Conservation (phyloP, 148 eudicot species). For the Rhododendron griersonianum region DNA sequence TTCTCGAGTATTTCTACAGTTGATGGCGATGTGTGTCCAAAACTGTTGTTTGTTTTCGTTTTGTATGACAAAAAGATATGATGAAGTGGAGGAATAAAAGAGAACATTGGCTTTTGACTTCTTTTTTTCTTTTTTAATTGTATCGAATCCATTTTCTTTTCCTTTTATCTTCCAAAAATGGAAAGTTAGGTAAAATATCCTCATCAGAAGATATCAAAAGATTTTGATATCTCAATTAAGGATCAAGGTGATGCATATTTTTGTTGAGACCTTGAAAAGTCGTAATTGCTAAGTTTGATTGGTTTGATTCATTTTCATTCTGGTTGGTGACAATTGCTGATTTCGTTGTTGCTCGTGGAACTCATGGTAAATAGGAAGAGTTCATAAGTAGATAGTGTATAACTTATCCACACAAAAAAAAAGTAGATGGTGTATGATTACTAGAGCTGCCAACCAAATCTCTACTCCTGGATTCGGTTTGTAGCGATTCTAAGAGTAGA, state of each 20-base stretch:
- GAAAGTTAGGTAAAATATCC: too few relatives aligned
- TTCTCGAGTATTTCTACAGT: neutral
- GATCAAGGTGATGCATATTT: neutral
- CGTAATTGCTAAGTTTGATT: too few relatives aligned
- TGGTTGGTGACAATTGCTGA: neutral
- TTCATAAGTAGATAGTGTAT: neutral
- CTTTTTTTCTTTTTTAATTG: too few relatives aligned
- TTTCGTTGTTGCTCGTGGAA: neutral
- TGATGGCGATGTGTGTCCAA: neutral
- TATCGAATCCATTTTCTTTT: too few relatives aligned
- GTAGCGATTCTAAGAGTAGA: neutral
- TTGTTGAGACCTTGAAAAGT: slow-evolving; percentile 1
- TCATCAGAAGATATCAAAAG: too few relatives aligned
- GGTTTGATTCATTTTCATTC: neutral
- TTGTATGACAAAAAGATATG: neutral
- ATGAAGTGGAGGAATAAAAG: neutral
- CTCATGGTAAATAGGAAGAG: neutral
- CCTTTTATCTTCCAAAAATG: too few relatives aligned
- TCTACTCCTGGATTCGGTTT: neutral
- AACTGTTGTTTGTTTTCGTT: too few relatives aligned
- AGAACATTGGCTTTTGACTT: too few relatives aligned
- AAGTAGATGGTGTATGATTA: neutral
- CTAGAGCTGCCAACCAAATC: neutral
- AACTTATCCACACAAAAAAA: neutral
- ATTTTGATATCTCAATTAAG: neutral